Base-by-base conservation (phyloP, 805 yeast genomes). In the Lipomyces yamanashiensis region DNA sequence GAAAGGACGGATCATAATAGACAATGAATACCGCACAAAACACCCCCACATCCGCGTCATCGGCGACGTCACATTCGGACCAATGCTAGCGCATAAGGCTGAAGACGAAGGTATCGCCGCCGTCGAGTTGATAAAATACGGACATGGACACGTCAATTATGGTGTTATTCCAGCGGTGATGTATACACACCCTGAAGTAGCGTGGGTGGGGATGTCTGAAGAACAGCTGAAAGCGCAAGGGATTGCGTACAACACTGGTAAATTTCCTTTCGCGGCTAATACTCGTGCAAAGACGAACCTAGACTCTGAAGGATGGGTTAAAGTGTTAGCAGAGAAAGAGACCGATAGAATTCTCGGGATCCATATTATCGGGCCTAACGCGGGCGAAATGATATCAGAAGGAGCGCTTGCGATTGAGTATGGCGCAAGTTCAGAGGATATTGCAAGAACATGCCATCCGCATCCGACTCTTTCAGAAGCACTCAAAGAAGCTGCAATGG, bases 31-130 rank as follows among this genome's bases (percentile, higher is more conserved):
- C 85, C 88, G 90, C 81, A 89, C 98, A 70, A 92, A 90, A 79
- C 85, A 83, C 79, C 88, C 92, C 61, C 96, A 95, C 80, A 92
- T 95, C 77, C 89, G 96, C 80, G 96, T 92, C 28, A 28, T 28
- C 74, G 99, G 99, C 79, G 99, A 95, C 76, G 98, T 87, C 60
- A 95, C 99, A 49, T 93, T 90, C 73, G 99, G 99, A 73, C 93
- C 96, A 72, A 95, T 95, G 99, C 85, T 95, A 80, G 99, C 99
- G 70, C 99, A 95, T 85, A 95, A 95, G 84, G 99, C 99, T 68
- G 99, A 95, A 83, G 99, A 95, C 78, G 99, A 95, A 84, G 99
- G 97, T 80, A 88, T 95, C 72, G 99, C 99, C 62, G 98, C 97
- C 70, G 98, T 84, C 70, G 99, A 95, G 81, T 89, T 85, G 82